Conservation (phyloP, 2,329 filamentous ascomycete genomes). For the Monosporascus ibericus region DNA sequence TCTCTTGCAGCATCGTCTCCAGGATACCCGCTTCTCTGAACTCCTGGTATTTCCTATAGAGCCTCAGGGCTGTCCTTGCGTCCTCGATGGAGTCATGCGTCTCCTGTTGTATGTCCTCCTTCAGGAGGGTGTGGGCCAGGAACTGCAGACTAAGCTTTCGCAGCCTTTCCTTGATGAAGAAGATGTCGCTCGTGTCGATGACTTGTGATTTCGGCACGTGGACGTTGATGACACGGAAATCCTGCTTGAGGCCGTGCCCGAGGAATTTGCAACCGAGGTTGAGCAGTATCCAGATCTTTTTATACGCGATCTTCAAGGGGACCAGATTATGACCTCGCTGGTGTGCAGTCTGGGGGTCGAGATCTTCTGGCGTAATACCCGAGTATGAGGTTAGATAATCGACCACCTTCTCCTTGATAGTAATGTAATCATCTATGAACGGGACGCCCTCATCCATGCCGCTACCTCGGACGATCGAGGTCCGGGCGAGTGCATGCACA, state of each 20-base stretch:
- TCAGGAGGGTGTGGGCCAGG: constrained; percentile 82
- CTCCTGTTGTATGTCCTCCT: constrained; percentile 88
- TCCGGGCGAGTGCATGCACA: constrained; percentile 85
- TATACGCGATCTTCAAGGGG: constrained; percentile 86
- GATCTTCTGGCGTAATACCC: constrained; percentile 78
- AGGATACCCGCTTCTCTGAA: constrained; percentile 81
- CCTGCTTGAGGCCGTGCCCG: constrained; percentile 86
- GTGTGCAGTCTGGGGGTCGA: constrained; percentile 63
- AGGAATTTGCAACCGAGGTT: constrained; percentile 93
- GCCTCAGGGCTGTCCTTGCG: constrained; percentile 78
- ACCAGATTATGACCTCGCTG: constrained; percentile 70
- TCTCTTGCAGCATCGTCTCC: constrained; percentile 77
- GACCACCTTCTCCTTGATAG: constrained; percentile 82
- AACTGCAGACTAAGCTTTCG: constrained; percentile 90
- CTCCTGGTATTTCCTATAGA: constrained; percentile 86
- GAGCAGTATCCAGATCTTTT: constrained; percentile 93
- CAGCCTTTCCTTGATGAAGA: constrained; percentile 72
- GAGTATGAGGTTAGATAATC: constrained; percentile 95
- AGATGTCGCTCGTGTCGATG: constrained; percentile 89
- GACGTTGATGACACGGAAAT: constrained; percentile 98
- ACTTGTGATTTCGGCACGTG: constrained; percentile 86
- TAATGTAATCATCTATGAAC: constrained; percentile 97
- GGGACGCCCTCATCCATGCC: constrained; percentile 74
- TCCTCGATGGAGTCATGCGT: constrained; percentile 96
- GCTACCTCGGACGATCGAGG: constrained; percentile 78